These are phyloP conservation scores for Leishmania aethiopica DNA, from an alignment of 208 protist genomes.

Conservation along the genomic window DNA sequence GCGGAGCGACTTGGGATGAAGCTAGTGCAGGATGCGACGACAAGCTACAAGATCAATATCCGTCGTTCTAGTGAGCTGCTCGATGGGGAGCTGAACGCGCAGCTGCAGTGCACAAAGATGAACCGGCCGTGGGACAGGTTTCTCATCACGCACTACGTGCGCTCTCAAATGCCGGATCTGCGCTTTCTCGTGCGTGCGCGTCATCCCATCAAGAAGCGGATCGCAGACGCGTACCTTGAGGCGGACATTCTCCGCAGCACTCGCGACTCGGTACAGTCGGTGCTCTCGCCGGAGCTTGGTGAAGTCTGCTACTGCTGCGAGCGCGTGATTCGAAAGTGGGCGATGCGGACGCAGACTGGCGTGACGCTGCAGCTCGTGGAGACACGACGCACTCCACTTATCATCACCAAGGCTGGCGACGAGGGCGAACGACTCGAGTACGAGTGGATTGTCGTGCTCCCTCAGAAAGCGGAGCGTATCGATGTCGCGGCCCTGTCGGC, in stretches of 20 bases:
- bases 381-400: constrained; percentile 89
- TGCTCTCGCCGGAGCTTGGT: constrained; percentile 85
- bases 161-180: constrained; percentile 82
- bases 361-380: constrained; percentile 83
- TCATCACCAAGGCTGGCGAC: constrained; percentile 82
- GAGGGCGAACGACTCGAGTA: constrained; percentile 90
- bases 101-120: constrained; percentile 73
- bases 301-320: constrained; percentile 90
- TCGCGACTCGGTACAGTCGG: constrained; percentile 86
- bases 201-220: constrained; percentile 87
- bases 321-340: constrained; percentile 85
- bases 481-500: constrained; percentile 60
- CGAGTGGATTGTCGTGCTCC: constrained; percentile 86
- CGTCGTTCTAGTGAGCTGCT: constrained; percentile 64
- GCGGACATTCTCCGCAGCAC: constrained; percentile 82
- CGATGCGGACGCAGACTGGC: constrained; percentile 46
- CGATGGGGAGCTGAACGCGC: constrained; percentile 83
- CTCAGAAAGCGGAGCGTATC: constrained; percentile 71
- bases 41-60: constrained; percentile 71
- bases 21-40: constrained; percentile 75
- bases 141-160: constrained; percentile 86
- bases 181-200: constrained; percentile 84
- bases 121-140: constrained; percentile 89
- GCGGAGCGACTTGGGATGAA: constrained; percentile 60
- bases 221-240: constrained; percentile 80